These are phyloP conservation scores for Leccinum ochraceum DNA, from an alignment of 768 basidiomycete genomes.

Conservation along the genomic window DNA sequence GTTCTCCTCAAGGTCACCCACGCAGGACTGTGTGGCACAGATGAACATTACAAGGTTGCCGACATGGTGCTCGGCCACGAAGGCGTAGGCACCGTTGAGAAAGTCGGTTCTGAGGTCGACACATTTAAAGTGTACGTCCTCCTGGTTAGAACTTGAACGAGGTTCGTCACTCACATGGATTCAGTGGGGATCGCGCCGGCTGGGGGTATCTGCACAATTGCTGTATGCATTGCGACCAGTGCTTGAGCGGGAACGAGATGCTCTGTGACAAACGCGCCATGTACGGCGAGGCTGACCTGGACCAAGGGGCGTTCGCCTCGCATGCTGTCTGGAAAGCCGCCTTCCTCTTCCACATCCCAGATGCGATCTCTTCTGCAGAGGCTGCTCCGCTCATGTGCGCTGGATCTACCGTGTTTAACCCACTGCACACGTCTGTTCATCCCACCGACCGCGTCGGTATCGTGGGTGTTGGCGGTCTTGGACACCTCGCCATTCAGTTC, in stretches of 20 bases:
- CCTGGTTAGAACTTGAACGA: not conserved
- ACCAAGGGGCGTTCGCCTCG: constrained; percentile 38
- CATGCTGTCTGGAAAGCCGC: constrained; percentile 37
- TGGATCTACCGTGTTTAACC: constrained; percentile 36
- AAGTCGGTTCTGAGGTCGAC: constrained; percentile 32
- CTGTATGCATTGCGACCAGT: constrained; percentile 37
- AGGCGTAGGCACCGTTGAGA: constrained; percentile 37
- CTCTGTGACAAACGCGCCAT: constrained; percentile 26
- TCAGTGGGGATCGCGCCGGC: constrained; percentile 38
- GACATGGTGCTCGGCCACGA: constrained; percentile 44
- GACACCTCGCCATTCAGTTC: constrained; percentile 41
- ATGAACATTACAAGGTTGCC: constrained; percentile 33
- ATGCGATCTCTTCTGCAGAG: constrained; percentile 27
- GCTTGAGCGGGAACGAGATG: constrained; percentile 35
- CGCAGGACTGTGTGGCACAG: constrained; percentile 41
- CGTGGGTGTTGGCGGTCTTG: constrained; percentile 38
- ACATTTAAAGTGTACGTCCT: constrained; percentile 36
- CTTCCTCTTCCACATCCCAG: constrained; percentile 39
- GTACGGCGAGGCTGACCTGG: constrained; percentile 27
- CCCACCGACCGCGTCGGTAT: constrained; percentile 37
- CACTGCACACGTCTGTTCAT: constrained; percentile 26
- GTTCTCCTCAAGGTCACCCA: constrained; percentile 36
- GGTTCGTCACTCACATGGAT: not conserved
- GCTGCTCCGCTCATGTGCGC: constrained; percentile 42
- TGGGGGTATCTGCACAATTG: constrained; percentile 37